Evolutionary conservation across 345 rosid genomes (phyloP), one percentile per base, ranked within the genome.

Genomic region (Moricandia moricandioides): DNA sequence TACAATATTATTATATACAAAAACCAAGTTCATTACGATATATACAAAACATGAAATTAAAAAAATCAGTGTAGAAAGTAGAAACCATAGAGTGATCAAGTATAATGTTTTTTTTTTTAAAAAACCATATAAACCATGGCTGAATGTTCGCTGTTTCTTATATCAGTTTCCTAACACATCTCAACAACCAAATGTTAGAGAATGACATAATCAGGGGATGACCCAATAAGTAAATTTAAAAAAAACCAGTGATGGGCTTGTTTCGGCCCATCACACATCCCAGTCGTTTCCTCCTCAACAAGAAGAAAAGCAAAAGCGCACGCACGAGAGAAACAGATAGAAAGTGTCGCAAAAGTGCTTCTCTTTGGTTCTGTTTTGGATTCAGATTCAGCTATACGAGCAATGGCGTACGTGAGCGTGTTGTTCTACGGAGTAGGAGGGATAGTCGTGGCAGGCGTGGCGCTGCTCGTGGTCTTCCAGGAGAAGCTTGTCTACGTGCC

Each of bases 261-360:
- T 31, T 26, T 60, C 26, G 69, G 79, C 79, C 78, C 73, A 68
- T 55, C 34, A 29, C 10, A 10, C 1, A 3, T 9, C 40, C 14
- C 40, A 18, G 29, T 60, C 55, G 8, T 6, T 5, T 60, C 8
- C 69, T 45, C 49, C 29, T 4, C 8, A n/a, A 10, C 2, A 6
- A 40, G 47, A 4, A 40, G 47, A 11, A 40, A 40, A 11, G 47
- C 47, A 40, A 40, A 40, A 40, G 34, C 34, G 34, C 7, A 37
- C 3, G 47, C n/a, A 11, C 34, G 34, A 5, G 34, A 31, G 43
- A 40, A 40, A 40, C 47, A 40, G 47, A 40, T 40, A 40, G 47
- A 11, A 40, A 40, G 47, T 40, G 6, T n/a, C 47, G 4, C n/a
- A 29, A 40, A 40, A 40, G n/a, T 40, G n/a, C 4, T 40, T 69